A percentile compares a stretch with the other conserved stretches of the same genome.
These are phyloP conservation scores for Tricholoma flavovirens DNA, from an alignment of 768 basidiomycete species.

Conservation along the genomic window DNA sequence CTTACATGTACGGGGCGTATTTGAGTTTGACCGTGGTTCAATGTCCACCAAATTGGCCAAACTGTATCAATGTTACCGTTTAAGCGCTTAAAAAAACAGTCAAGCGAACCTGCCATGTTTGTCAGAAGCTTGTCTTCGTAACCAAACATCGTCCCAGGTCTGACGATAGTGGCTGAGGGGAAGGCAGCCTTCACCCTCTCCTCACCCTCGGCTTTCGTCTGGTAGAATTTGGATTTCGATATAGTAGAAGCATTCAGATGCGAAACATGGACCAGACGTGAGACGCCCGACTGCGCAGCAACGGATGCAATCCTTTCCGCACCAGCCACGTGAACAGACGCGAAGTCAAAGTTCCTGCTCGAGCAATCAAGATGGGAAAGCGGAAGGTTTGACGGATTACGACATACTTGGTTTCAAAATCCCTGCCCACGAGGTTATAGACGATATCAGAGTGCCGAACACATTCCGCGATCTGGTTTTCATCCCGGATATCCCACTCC, in stretches of 20 bases:
- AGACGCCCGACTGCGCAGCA: constrained; percentile 69
- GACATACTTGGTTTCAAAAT: constrained; percentile 90
- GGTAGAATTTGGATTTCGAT: constrained; percentile 81
- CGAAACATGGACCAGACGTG: constrained; percentile 88
- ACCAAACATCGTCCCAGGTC: constrained; percentile 86
- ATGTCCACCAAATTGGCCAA: constrained; percentile 91
- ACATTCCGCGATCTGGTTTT: constrained; percentile 89
- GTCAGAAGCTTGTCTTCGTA: constrained; percentile 92
- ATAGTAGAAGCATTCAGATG: constrained; percentile 84
- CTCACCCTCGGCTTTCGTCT: constrained; percentile 87
- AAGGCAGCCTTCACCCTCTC: constrained; percentile 78
- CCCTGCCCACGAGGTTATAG: constrained; percentile 91
- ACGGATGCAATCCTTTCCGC: constrained; percentile 84
- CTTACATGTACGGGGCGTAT: constrained; percentile 89
- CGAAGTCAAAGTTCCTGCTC: constrained; percentile 79
- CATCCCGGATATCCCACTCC: constrained; percentile 96
- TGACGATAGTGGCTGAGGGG: constrained; percentile 80
- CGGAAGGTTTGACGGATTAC: constrained; percentile 2
- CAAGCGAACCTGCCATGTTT: constrained; percentile 80
- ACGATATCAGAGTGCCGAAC: constrained; percentile 93
- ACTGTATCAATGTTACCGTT: constrained; percentile 39
- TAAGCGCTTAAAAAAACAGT: constrained; percentile 7
- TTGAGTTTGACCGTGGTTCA: constrained; percentile 83
- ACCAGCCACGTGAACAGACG: constrained; percentile 75
- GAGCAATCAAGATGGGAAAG: constrained; percentile 2